Evolutionary conservation across 768 basidiomycete genomes (phyloP), one percentile per base, ranked within the genome.

Genomic region (Auricularia heimuer): DNA sequence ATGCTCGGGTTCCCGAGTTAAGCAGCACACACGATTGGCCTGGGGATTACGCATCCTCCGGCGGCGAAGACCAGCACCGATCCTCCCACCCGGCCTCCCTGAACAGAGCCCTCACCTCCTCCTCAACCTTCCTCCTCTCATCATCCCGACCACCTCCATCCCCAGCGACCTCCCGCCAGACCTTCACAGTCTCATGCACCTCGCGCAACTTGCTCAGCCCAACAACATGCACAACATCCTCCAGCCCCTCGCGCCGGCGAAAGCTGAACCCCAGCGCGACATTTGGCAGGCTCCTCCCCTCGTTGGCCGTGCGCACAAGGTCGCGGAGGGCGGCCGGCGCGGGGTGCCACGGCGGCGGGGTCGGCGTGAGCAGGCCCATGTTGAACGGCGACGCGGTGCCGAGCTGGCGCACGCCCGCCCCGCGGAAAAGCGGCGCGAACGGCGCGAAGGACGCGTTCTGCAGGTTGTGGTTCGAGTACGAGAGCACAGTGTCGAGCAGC

Each of bases 341-440:
- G 16, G 92, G 90, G 71, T 94, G 91, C 92, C 92, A 94, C 2
- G 73, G 12, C 1, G 88, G 88, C 2, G 81, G 79, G 0, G 71
- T 72, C 8, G 78, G 74, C 0, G 85, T 84, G 39, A 95, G 80
- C 3, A 94, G 81, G 0, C 87, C 88, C 92, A 94, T 94, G 71
- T 83, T 87, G 63, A 95, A 79, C 7, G 93, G 93, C 2, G 92
- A 92, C 1, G 93, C 93, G 2, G 87, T 78, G 62, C 93, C 63
- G 35, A 95, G 78, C 64, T 90, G 88, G 64, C 74, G 72, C 54
- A 95, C 82, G 62, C 82, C 77, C 0, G 90, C 91, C 21, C 76
- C 72, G 67, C 78, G 77, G 64, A 94, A 81, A 47, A 82, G 80
- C 11, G 80, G 75, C 34, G 81, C 79, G 72, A 86, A 92, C 10